Base-by-base conservation (phyloP, 2,329 filamentous ascomycete species). In the Xenoacremonium recifei region DNA sequence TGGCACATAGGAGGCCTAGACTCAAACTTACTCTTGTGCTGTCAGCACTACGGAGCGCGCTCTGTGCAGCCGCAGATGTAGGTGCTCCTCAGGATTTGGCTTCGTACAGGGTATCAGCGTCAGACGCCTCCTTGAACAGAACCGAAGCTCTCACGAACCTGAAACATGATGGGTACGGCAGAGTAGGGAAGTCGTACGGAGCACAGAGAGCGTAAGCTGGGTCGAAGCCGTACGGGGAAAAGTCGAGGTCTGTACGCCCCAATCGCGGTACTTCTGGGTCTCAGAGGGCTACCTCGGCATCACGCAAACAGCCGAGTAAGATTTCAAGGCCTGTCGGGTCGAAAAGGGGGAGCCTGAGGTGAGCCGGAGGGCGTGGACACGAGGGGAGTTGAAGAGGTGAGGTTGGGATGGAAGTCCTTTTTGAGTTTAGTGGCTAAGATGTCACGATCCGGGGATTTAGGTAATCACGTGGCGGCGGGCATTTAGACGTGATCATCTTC, bases 41-140 rank as follows among this genome's bases (percentile, higher is more conserved):
- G 89, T 95, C 46, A 96, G 76, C 18, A 93, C 74, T 21, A 95
- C 86, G 18, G 87, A 91, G 47, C 87, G 82, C 33, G 91, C 90
- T 40, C 90, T 84, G 68, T 96, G 91, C 50, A 87, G 74, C 48
- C 90, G 87, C 37, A 95, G 75, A 50, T 81, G 87, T 62, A 95
- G 87, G 49, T 79, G 79, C 62, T 90, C 84, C 62, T 83, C 80
- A 30, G 84, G 85, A 59, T 85, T 79, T 52, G 77, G 76, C 79
- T 82, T 57, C 15, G 17, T 13, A 25, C 27, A 17, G 21, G 17
- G 13, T 5, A 21, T 58, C 30, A 57, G 55, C 17, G 44, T 15
- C 12, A 12, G 18, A 15, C 19, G n/a, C n/a, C 11, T 21, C 12
- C 10, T 9, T 16, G 16, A 25, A 12, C 11, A 6, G 11, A n/a